Evolutionary conservation across 2,329 filamentous ascomycete genomes (phyloP).

Genomic region (Chrysosporium queenslandicum): DNA sequence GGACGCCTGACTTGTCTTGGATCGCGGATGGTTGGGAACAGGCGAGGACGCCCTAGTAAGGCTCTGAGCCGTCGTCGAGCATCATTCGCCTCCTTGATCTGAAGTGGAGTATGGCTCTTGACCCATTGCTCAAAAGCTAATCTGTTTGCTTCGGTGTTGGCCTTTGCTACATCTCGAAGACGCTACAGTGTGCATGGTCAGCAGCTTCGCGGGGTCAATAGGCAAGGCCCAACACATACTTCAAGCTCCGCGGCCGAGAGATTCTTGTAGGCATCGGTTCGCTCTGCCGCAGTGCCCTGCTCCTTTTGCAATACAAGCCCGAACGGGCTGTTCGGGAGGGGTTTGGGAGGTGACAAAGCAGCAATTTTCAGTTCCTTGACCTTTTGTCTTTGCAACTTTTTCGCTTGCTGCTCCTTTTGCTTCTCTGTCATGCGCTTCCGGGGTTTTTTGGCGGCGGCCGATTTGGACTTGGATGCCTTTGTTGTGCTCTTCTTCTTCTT

Average conservation of each 20-base stretch:
- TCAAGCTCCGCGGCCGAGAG: conserved; percentile 28
- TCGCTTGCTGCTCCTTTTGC: conserved; percentile 24
- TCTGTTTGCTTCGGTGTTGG: conserved; percentile 37
- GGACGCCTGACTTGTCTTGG: conserved; percentile 43
- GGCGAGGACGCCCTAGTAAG: conserved; percentile 19
- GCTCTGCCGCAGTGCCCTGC: conserved; percentile 10
- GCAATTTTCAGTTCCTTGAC: conserved; percentile 26
- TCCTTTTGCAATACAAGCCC: conserved; percentile 21
- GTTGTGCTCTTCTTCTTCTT: conserved; percentile 21
- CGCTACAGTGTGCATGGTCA: conserved; percentile 32
- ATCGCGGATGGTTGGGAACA: conserved; percentile 39
- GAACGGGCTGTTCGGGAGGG: conserved; percentile 22
- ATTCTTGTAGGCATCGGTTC: conserved; percentile 25
- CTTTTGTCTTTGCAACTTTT: conserved; percentile 10
- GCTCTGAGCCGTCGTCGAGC: conserved; percentile 40
- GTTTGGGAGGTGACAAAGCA: conserved; percentile 30
- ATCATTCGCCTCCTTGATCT: conserved; percentile 51
- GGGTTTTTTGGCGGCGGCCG: conserved; percentile 19
- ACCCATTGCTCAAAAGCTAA: conserved; percentile 47
- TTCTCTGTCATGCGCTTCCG: conserved; percentile 26
- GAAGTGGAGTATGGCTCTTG: conserved; percentile 42
- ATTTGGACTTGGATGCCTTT: conserved; percentile 15
- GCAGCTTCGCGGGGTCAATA: not conserved
- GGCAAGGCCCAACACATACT: conserved; percentile 22
- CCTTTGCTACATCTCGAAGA: conserved; percentile 43